Percentiles rank a stretch among this genome's conserved stretches.
phyloP scores from a whole-genome alignment of 495 filamentous ascomycete species.

The Penicillium egyptiacum region DNA sequence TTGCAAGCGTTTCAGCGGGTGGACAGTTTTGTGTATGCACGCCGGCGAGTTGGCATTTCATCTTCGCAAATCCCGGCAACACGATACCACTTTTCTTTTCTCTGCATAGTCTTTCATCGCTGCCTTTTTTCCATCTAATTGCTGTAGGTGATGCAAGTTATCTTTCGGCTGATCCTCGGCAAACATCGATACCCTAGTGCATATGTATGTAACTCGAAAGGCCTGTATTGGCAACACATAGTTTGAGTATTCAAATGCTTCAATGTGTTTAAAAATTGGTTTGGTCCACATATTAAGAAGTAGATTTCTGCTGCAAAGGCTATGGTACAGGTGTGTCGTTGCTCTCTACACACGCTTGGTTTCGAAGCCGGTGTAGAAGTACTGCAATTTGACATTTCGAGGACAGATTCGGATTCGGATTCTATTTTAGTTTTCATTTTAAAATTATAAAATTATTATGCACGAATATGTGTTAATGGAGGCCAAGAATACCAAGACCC shows the following conservation, averaged over 20 bases:
- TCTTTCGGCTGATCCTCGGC: conserved; percentile 2
- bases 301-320: not conserved
- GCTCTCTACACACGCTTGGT: not conserved
- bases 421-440: not conserved
- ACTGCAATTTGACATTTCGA: not conserved
- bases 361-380: not conserved
- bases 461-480: not conserved
- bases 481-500: not conserved
- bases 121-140: not conserved
- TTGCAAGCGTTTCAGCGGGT: conserved; percentile 22
- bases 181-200: conserved; percentile 15
- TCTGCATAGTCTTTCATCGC: not conserved
- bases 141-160: conserved; percentile 5
- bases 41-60: conserved; percentile 20
- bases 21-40: conserved; percentile 5
- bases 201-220: conserved; percentile 5
- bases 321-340: not conserved
- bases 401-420: not conserved
- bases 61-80: conserved; percentile 1
- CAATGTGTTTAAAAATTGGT: not conserved
- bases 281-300: not conserved
- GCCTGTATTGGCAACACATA: not conserved
- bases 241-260: not conserved
- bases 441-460: not conserved
- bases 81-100: conserved; percentile 24